Evolutionary conservation across 805 yeast genomes (phyloP).

Genomic region (Candida koratica): DNA sequence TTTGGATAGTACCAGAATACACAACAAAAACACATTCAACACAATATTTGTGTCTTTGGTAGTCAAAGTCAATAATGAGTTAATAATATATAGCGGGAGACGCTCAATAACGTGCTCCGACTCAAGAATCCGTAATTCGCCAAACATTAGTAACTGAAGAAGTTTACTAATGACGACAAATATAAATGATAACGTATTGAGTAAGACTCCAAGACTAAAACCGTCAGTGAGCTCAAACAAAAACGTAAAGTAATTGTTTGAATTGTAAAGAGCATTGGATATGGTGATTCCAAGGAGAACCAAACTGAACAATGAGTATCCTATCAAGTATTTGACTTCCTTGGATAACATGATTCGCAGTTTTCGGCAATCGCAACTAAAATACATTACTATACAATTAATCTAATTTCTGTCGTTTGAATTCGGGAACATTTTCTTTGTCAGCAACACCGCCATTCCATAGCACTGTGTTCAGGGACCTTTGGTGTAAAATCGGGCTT

Average conservation of each 20-base stretch:
- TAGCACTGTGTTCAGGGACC: too few species aligned
- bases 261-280: slow-evolving; percentile 18
- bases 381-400: slow-evolving; percentile 3
- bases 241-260: slow-evolving; percentile 23
- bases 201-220: slow-evolving; percentile 23
- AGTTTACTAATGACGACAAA: slow-evolving; percentile 31
- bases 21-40: slow-evolving; percentile 40
- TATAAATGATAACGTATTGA: slow-evolving; percentile 23
- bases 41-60: slow-evolving; percentile 61
- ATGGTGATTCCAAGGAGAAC: slow-evolving; percentile 21
- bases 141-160: slow-evolving; percentile 58
- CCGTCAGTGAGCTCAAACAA: slow-evolving; percentile 31
- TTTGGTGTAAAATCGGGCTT: too few species aligned
- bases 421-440: slow-evolving; percentile 11
- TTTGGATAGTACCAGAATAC: slow-evolving; percentile 40
- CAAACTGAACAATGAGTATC: slow-evolving; percentile 20
- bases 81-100: slow-evolving; percentile 32
- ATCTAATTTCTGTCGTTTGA: slow-evolving; percentile 14
- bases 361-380: background rate
- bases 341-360: slow-evolving; percentile 10
- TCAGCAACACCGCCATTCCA: slow-evolving; percentile 6
- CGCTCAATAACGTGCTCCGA: slow-evolving; percentile 53
- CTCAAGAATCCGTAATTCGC: slow-evolving; percentile 71
- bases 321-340: slow-evolving; percentile 16
- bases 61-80: slow-evolving; percentile 62